Evolutionary conservation across 1,284 basidiomycete species (phyloP), one percentile per base, ranked within the genome.

Genomic region (Acaromyces ingoldii): DNA sequence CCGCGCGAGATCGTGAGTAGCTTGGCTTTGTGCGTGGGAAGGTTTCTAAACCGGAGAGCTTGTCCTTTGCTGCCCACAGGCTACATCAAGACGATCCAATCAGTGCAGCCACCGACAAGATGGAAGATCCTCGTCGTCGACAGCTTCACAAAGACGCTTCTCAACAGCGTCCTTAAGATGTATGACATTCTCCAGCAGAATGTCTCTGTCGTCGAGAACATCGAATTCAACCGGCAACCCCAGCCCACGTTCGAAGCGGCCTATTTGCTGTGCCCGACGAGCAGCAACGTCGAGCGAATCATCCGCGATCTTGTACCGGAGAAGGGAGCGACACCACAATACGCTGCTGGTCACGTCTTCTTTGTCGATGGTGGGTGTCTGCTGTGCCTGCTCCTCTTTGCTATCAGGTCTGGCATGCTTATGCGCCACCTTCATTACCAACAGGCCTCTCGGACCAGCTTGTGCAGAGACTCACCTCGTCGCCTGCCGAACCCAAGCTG

Each of bases 101-200:
- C 72, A n/a, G 72, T 74, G 3, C 71, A 72, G 51, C 69, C 72
- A 0, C 57, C 67, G 6, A 60, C 65, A 41, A 49, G 64, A 81
- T 98, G 93, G 93, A 98, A 98, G 82, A 87, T 93, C 67, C 83
- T 98, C 44, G 89, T 98, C 56, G 88, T 97, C 37, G 93, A 98
- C 77, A 86, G 91, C 59, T 84, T 90, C 78, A 87, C 91, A 26
- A 87, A 91, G 77, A 83, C 82, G 70, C 80, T 97, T 52, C 78
- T 99, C 51, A 83, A 86, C 55, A 84, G 86, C 1, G 90, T 93
- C 4, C 82, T 97, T 70, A 92, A 91, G 77, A 86, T 90, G 76
- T 97, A 70, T 51, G 70, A 73, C 48, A 69, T 75, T 26, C 53
- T 75, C 13, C 71, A 72, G 44, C 58, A 72, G 36, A 72, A 72